Percentiles rank a stretch among this genome's conserved stretches.
Evolutionary conservation across 164 flowering plant species (phyloP).

Genomic region (Berberis vulgaris): DNA sequence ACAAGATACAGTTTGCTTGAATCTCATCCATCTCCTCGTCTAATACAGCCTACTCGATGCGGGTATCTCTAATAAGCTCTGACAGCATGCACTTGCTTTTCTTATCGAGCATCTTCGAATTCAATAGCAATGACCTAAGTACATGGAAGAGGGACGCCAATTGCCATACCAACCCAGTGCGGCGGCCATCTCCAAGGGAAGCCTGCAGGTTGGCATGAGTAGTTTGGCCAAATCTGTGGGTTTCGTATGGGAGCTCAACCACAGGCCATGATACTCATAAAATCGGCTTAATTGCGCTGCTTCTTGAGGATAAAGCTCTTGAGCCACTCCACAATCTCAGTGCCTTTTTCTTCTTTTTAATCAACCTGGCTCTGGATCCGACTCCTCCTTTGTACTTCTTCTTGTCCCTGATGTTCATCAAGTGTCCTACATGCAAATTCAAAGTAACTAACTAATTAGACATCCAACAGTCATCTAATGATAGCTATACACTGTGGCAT

Average conservation of each 20-base stretch:
- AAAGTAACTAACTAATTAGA: no score
- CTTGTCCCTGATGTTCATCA: no score
- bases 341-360: no score
- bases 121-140: conserved; percentile 17
- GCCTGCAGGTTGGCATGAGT: conserved; percentile 48
- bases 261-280: conserved; percentile 28
- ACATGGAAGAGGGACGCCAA: conserved; percentile 72
- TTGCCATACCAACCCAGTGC: conserved; percentile 67
- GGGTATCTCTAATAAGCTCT: conserved; percentile 43
- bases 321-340: no score
- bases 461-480: no score
- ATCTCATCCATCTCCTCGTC: conserved; percentile 75
- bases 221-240: conserved; percentile 42
- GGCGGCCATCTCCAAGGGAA: conserved; percentile 48
- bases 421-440: no score
- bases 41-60: conserved; percentile 61
- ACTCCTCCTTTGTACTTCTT: no score
- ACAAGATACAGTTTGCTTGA: conserved; percentile 59
- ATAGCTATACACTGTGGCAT: no score
- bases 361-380: no score
- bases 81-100: conserved; percentile 25
- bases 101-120: conserved; percentile 9
- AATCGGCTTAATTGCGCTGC: conserved; percentile 25
- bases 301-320: no score
- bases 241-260: conserved; percentile 24